Evolutionary conservation across 768 basidiomycete species (phyloP), one percentile per base, ranked within the genome.

Genomic region (Phaeotremella fagi): DNA sequence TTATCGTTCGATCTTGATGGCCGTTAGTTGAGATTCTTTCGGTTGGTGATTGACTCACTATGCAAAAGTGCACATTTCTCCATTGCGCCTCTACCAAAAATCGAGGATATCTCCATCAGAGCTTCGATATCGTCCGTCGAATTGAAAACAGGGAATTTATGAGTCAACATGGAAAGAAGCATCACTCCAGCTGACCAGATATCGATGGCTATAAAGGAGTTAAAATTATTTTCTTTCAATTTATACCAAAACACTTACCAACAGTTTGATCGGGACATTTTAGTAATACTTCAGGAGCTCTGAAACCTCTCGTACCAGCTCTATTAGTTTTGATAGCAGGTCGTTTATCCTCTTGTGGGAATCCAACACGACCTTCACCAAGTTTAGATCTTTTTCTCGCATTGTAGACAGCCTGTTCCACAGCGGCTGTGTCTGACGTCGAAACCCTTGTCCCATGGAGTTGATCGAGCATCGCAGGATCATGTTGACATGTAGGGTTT

Each of bases 101-200:
- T 85, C 11, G 83, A 78, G 15, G 89, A 86, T 49, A 97, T 85
- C 75, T 99, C 95, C 85, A 97, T 87, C 18, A 98, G 78, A 4
- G 92, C 95, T 73, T 99, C 94, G 29, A 85, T 81, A 69, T 99
- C 95, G 65, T 98, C 90, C 64, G 82, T 87, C 18, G 91, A 90
- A 62, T 90, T 87, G 76, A 98, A 91, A 25, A 97, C 75, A 1
- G 95, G 95, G 68, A 97, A 99, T 62, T 94, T 95, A 38, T 83
- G 82, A 0, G 85, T 85, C 29, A 99, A 79, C 77, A 97, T 92
- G 76, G 92, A 92, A 4, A 98, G 80, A 0, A 99, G 75, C 48
- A 97, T 95, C 66, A 85, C 84, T 0, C 95, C 95, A 5, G 83
- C 88, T 0, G 92, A 86, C 95, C 95, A 99, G 42, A 98, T 82